Percentiles rank a stretch among this genome's conserved stretches.
These are phyloP conservation scores for Amaranthus hypochondriacus DNA, from an alignment of 148 eudicot genomes.

Conservation along the genomic window DNA sequence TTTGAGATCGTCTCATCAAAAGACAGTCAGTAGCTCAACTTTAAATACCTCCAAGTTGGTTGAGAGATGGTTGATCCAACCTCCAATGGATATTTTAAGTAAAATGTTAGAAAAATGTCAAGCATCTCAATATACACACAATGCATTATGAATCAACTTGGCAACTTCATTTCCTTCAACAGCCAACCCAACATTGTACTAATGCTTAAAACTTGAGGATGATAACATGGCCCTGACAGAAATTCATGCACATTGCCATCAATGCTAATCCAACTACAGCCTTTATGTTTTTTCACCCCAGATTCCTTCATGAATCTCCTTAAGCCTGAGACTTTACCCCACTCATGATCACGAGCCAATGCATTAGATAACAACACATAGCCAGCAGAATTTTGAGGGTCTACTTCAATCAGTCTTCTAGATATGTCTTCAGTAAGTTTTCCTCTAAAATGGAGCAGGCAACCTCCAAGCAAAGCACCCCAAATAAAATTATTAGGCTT, in stretches of 20 bases:
- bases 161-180: slow-evolving; percentile 49
- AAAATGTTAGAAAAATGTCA: neutral
- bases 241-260: slow-evolving; percentile 59
- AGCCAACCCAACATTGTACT: slow-evolving; percentile 38
- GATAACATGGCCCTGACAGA: slow-evolving; percentile 48
- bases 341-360: slow-evolving; percentile 50
- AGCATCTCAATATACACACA: slow-evolving; percentile 8
- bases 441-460: slow-evolving; percentile 55
- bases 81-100: neutral
- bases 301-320: slow-evolving; percentile 61
- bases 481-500: slow-evolving; percentile 68
- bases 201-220: slow-evolving; percentile 34
- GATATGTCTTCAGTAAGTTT: slow-evolving; percentile 52
- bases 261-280: slow-evolving; percentile 64
- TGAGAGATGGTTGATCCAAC: neutral
- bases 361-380: slow-evolving; percentile 79
- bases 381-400: slow-evolving; percentile 72
- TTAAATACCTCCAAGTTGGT: neutral
- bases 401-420: slow-evolving; percentile 49
- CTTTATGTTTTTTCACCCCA: slow-evolving; percentile 63
- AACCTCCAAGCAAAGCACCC: slow-evolving; percentile 85
- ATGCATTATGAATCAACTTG: slow-evolving; percentile 15
- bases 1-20: no score
- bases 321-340: slow-evolving; percentile 57
- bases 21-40: no score